Evolutionary conservation across 2,329 filamentous ascomycete genomes (phyloP).

Genomic region (Microthyrium microscopicum): DNA sequence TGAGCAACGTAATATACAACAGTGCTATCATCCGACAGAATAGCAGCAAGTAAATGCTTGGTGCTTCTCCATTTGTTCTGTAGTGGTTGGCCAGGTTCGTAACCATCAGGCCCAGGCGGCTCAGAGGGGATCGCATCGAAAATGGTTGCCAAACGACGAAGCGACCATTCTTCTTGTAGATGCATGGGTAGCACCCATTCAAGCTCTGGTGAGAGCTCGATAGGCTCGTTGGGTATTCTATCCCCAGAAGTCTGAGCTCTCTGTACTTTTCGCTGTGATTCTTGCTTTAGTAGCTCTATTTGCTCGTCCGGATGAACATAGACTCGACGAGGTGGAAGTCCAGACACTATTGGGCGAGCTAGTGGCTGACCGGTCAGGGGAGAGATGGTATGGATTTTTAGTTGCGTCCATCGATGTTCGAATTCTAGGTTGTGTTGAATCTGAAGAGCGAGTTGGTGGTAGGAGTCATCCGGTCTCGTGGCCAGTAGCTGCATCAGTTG

Average conservation of each 20-base stretch:
- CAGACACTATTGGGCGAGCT: slow-evolving; percentile 50
- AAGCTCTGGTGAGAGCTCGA: slow-evolving; percentile 29
- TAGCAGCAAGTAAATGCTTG: slow-evolving; percentile 60
- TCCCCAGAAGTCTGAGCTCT: slow-evolving; percentile 8
- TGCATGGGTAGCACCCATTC: slow-evolving; percentile 69
- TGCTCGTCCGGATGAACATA: slow-evolving; percentile 76
- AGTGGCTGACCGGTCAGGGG: slow-evolving; percentile 24
- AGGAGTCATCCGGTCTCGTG: slow-evolving; percentile 12
- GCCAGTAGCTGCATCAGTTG: slow-evolving; percentile 24
- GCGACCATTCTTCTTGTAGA: slow-evolving; percentile 54
- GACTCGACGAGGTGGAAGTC: slow-evolving; percentile 53
- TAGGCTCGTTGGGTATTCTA: slow-evolving; percentile 21
- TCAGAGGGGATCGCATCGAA: slow-evolving; percentile 41
- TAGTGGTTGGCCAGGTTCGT: slow-evolving; percentile 14
- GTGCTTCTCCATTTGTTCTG: slow-evolving; percentile 27
- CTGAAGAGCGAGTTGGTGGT: slow-evolving; percentile 36
- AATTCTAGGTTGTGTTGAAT: slow-evolving; percentile 56
- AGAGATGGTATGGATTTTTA: slow-evolving; percentile 37
- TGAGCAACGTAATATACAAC: slow-evolving; percentile 52
- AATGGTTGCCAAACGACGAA: slow-evolving; percentile 47
- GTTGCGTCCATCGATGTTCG: slow-evolving; percentile 57
- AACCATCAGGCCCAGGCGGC: slow-evolving; percentile 19
- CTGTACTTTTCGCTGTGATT: slow-evolving; percentile 22
- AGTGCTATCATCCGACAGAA: slow-evolving; percentile 64
- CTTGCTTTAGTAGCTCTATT: slow-evolving; percentile 49